A percentile compares a stretch with the other conserved stretches of the same genome.
Evolutionary conservation across 1,284 basidiomycete species (phyloP).

Genomic region (Naganishia liquefaciens): DNA sequence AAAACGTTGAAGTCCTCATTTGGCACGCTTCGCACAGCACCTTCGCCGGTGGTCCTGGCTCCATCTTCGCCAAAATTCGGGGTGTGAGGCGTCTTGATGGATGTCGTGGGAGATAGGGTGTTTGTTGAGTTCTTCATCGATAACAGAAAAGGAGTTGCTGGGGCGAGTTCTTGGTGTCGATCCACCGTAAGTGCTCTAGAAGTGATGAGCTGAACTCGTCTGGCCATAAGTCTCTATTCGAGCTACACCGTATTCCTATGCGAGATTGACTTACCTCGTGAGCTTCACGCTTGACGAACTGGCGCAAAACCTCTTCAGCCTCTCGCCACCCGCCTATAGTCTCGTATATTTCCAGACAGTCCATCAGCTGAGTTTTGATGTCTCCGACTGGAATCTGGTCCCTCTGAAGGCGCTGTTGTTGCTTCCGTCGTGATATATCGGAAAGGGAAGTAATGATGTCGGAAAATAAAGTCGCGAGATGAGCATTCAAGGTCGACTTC

Average conservation of each 20-base stretch:
- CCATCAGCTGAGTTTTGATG: constrained; percentile 63
- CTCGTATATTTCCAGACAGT: constrained; percentile 82
- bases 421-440: constrained; percentile 48
- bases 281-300: constrained; percentile 70
- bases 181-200: neutral
- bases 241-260: neutral
- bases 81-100: constrained; percentile 18
- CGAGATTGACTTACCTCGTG: constrained; percentile 61
- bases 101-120: constrained; percentile 2
- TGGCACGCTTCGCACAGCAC: neutral
- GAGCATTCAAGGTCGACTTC: constrained; percentile 74
- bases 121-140: neutral
- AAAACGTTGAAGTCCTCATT: constrained; percentile 14
- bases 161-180: neutral
- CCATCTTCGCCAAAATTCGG: constrained; percentile 6
- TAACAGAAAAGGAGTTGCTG: constrained; percentile 1
- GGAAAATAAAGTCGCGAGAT: constrained; percentile 76
- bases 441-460: constrained; percentile 54
- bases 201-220: constrained; percentile 2
- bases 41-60: neutral
- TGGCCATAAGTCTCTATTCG: neutral
- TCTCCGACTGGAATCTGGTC: neutral
- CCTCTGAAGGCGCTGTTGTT: neutral
- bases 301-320: constrained; percentile 78
- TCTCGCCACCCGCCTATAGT: constrained; percentile 74